Evolutionary conservation across 306 rosid species (phyloP), one percentile per base, ranked within the genome.

Genomic region (Cucurbita argyrosperma): DNA sequence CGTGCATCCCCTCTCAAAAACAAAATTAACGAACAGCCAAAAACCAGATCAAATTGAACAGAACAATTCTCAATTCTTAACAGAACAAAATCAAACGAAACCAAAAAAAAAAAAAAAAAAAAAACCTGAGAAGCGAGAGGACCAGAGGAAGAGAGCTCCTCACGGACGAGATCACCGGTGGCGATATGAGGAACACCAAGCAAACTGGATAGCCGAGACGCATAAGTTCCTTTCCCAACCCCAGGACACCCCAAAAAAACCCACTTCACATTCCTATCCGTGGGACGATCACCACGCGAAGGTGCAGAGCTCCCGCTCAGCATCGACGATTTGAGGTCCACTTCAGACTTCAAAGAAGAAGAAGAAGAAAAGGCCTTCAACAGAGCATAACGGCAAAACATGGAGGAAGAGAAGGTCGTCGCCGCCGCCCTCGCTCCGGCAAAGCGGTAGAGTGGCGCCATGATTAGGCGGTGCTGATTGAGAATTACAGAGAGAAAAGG

Each of bases 121-220:
- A 8, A 37, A 60, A 81, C 88, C 85, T 81, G 81, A 56, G 78
- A 55, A 55, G 85, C 78, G 5, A 81, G 81, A 18, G 85, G 85
- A 6, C 88, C 88, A 14, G 82, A 50, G 53, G 88, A 82, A 8
- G 83, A 18, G 49, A 84, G 87, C 85, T 84, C 88, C 55, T 84
- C 85, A 56, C 88, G 88, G 71, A 84, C 83, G 67, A 84, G 88
- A 79, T 84, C 85, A 50, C 88, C 85, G 42, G 88, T 84, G 76
- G 88, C 83, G 69, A 84, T 84, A 57, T 84, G 88, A 54, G 85
- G 88, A 54, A 81, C 88, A 55, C 85, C 88, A 18, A 84, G 82
- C 47, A 84, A 77, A 51, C 30, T 58, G 5, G 83, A 84, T 5
- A 84, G 85, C 5, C 83, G 80, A 15, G 88, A 84, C 15, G 88